Evolutionary conservation across 306 rosid genomes (phyloP), one percentile per base, ranked within the genome.

Genomic region (Medicago arabica): DNA sequence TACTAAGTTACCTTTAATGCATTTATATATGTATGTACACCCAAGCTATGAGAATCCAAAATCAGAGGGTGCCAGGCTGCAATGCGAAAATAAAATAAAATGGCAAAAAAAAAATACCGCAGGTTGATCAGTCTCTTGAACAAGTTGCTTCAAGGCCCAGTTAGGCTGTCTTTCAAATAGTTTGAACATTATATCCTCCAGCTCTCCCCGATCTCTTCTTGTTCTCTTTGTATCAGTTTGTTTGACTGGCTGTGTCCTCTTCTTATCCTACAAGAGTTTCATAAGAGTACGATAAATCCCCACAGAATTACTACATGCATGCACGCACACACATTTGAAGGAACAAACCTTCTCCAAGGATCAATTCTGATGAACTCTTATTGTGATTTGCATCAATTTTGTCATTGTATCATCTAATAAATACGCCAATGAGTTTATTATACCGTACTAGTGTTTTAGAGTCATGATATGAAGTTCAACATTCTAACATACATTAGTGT

Each of bases 131-230:
- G 99, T 95, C 80, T 92, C 99, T 80, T 92, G 97, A 51, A 95
- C 97, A 78, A 95, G 97, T 88, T 95, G 99, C 88, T 92, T 95
- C 81, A 95, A 85, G 60, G 99, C 96, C 99, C 97, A 95, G 62
- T 95, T 95, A 66, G 99, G 97, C 85, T 92, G 99, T 81, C 88
- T 95, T 87, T 92, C 99, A 79, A 95, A 95, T 72, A 95, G 84
- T 81, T 95, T 95, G 91, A 95, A 95, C 97, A 95, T 91, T 67
- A 92, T 95, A 81, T 90, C 97, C 87, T 95, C 97, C 77, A 95
- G 86, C 80, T 95, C 97, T 73, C 97, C 97, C n/a, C 99, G 88
- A 65, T 92, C 97, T 79, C 97, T 90, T 87, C 99, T 88, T 44
- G 99, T 95, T 79, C 99, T 92, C 86, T 95, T 95, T 62, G 92